These are phyloP conservation scores for Botrytis fragariae DNA, from an alignment of 2,329 filamentous ascomycete species.

Conservation along the genomic window DNA sequence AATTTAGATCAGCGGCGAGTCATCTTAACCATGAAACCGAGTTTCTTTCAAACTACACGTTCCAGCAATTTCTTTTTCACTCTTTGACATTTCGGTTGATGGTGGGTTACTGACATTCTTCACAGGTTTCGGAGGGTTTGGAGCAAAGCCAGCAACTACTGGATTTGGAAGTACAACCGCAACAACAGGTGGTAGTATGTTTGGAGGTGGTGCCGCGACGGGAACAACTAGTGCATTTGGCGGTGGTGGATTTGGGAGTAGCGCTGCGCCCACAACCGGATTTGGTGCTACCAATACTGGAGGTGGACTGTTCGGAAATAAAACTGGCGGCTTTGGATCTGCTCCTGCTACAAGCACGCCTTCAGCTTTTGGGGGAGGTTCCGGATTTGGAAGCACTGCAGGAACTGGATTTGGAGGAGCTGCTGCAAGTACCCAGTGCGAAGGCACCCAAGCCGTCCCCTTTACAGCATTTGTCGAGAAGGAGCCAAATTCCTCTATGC, in stretches of 20 bases:
- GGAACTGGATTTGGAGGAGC: slow-evolving; percentile 47
- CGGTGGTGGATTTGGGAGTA: slow-evolving; percentile 27
- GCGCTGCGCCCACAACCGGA: slow-evolving; percentile 24
- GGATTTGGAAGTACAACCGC: slow-evolving; percentile 48
- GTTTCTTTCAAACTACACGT: not conserved
- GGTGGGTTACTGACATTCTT: slow-evolving; percentile 26
- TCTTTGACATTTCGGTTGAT: not conserved
- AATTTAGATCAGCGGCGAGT: not conserved
- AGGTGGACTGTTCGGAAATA: slow-evolving; percentile 35
- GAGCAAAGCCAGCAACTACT: slow-evolving; percentile 39
- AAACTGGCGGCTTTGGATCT: slow-evolving; percentile 38
- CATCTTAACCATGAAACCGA: not conserved
- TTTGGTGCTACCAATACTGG: slow-evolving; percentile 32
- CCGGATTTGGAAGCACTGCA: slow-evolving; percentile 42
- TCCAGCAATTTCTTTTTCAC: not conserved
- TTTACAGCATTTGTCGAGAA: slow-evolving; percentile 73
- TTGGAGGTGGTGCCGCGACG: slow-evolving; percentile 44
- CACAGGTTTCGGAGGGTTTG: slow-evolving; percentile 46
- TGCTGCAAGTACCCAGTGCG: slow-evolving; percentile 51
- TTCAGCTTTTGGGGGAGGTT: slow-evolving; percentile 35
- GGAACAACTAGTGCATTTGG: slow-evolving; percentile 31
- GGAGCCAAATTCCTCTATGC: slow-evolving; percentile 57
- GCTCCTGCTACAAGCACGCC: slow-evolving; percentile 35
- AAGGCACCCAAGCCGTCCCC: slow-evolving; percentile 67
- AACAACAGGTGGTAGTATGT: slow-evolving; percentile 50